Conservation (phyloP, 2,329 filamentous ascomycete species). For the Neonectria punicea region DNA sequence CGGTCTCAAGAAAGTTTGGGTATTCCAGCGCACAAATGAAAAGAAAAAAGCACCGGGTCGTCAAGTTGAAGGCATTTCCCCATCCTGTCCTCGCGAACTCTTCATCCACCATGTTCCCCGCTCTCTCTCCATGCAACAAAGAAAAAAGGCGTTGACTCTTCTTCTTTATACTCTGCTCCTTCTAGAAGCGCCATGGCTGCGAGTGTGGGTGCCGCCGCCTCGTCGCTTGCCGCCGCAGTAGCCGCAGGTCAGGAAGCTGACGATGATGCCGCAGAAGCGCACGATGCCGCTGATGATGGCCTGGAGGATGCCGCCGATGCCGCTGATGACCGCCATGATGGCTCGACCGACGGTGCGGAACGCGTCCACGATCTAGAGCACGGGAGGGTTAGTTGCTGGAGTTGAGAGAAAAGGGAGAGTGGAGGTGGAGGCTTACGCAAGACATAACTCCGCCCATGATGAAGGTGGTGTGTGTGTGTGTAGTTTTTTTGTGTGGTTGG, state of each 20-base stretch:
- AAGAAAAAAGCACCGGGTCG: slow-evolving; percentile 27
- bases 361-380: slow-evolving; percentile 63
- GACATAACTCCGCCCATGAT: slow-evolving; percentile 85
- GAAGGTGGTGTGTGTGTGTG: slow-evolving; percentile 32
- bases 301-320: slow-evolving; percentile 71
- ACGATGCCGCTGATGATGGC: slow-evolving; percentile 76
- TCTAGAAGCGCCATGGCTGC: slow-evolving; percentile 30
- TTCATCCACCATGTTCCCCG: not conserved
- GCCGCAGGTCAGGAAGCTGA: slow-evolving; percentile 72
- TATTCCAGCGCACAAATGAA: slow-evolving; percentile 41
- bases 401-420: not conserved
- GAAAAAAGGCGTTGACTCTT: not conserved
- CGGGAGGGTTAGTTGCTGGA: slow-evolving; percentile 28
- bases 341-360: slow-evolving; percentile 73
- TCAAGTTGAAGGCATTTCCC: slow-evolving; percentile 24
- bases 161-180: slow-evolving; percentile 37
- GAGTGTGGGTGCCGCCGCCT: slow-evolving; percentile 25
- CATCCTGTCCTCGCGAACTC: slow-evolving; percentile 6
- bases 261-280: slow-evolving; percentile 71
- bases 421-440: slow-evolving; percentile 70
- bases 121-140: not conserved
- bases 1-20: slow-evolving; percentile 35
- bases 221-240: slow-evolving; percentile 44
- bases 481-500: slow-evolving; percentile 17
- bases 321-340: slow-evolving; percentile 75